Conservation (phyloP, 2,329 filamentous ascomycete genomes). For the Colletotrichum melonis region DNA sequence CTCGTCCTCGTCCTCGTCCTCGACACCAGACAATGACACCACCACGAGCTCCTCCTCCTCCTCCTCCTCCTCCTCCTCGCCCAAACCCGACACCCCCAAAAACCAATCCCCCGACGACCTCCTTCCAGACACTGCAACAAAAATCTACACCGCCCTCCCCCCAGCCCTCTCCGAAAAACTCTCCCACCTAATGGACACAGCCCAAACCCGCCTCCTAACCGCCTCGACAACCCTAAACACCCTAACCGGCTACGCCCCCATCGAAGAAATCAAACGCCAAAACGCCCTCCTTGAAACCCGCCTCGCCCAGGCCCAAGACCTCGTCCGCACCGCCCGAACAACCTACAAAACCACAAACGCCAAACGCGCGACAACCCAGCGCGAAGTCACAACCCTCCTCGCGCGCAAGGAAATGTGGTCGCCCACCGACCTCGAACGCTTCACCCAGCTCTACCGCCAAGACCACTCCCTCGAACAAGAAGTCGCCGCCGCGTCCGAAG, state of each 20-base stretch:
- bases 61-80: neutral
- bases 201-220: conserved; percentile 86
- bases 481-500: conserved; percentile 78
- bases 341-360: conserved; percentile 87
- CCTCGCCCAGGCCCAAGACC: conserved; percentile 69
- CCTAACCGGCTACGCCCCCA: conserved; percentile 92
- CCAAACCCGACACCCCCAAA: neutral
- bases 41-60: neutral
- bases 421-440: conserved; percentile 88
- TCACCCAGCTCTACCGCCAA: conserved; percentile 90
- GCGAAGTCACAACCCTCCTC: conserved; percentile 93
- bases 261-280: conserved; percentile 84
- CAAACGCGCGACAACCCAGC: conserved; percentile 87
- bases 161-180: conserved; percentile 61
- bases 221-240: conserved; percentile 92
- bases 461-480: conserved; percentile 94
- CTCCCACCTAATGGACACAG: conserved; percentile 83
- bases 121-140: conserved; percentile 25
- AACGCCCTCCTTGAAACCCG: conserved; percentile 76
- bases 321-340: conserved; percentile 77
- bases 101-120: neutral
- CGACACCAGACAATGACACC: conserved; percentile 6
- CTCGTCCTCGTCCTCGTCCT: neutral
- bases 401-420: conserved; percentile 96
- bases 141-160: conserved; percentile 46